Evolutionary conservation across 2,329 filamentous ascomycete genomes (phyloP), one percentile per base, ranked within the genome.

Genomic region (Sporothrix euskadiensis): DNA sequence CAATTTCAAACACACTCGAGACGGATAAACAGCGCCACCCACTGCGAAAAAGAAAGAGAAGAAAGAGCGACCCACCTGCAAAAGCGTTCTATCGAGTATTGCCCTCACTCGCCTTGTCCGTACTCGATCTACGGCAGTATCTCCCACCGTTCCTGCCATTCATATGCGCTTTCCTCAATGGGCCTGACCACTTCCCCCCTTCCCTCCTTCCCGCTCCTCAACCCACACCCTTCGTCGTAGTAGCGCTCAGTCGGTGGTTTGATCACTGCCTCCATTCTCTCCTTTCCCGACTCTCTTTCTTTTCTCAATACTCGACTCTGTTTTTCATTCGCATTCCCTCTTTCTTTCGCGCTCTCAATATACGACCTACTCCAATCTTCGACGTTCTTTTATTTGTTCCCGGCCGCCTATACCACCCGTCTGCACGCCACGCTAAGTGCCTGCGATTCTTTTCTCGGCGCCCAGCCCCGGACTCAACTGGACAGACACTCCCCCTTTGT

Each of bases 1-100:
- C 41, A 52, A 52, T 72, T 72, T 59, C 71, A 72, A 72, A 72
- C 71, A 66, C 71, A 66, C 44, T 66, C 71, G 71, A 72, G 71
- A 72, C 71, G 49, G 59, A 56, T 56, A 41, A 16, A 41, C 35
- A 56, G 71, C 57, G 59, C 71, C 70, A 66, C 59, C 49, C 47
- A 54, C 22, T 35, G 30, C 12, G 9, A 65, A 26, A 49, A 49
- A 32, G 39, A 49, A 66, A 68, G 65, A 35, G 47, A 49, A 32
- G 39, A 49, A 66, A 68, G 65, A 35, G 47, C 14, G 41, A 49
- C 65, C 63, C 65, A 68, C 65, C 65, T 68, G 65, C 26, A 52
- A 68, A 66, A 68, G 44, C 47, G 63, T 35, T 47, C 49, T 22
- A 7, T 26, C 26, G 26, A 26, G 26, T 26, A 26, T 26, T 63